These are phyloP conservation scores for Polytolypa hystricis DNA, from an alignment of 2,329 filamentous ascomycete genomes.

Conservation along the genomic window DNA sequence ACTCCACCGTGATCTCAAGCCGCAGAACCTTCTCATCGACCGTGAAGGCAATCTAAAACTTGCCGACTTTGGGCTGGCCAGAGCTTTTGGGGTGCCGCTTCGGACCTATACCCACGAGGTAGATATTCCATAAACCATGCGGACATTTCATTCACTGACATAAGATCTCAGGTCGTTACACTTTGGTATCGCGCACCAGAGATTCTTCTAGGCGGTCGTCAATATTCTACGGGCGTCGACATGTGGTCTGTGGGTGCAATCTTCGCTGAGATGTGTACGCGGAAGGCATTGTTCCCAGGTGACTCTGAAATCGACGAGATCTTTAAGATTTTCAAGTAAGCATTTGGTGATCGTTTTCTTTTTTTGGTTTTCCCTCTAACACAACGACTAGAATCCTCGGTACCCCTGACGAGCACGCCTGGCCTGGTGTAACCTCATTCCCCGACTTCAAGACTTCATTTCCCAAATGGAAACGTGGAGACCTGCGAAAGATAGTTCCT, in stretches of 20 bases:
- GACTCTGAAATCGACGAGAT: conserved; percentile 92
- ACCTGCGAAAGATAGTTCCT: conserved; percentile 53
- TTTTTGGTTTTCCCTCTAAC: neutral
- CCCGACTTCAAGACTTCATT: conserved; percentile 89
- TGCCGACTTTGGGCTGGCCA: conserved; percentile 89
- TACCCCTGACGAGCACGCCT: conserved; percentile 68
- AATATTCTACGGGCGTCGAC: conserved; percentile 88
- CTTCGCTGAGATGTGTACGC: conserved; percentile 92
- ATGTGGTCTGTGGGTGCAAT: conserved; percentile 96
- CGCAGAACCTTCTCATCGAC: conserved; percentile 95
- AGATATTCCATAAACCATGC: conserved; percentile 7
- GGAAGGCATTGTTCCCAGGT: conserved; percentile 83
- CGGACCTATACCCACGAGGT: conserved; percentile 87
- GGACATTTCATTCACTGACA: conserved; percentile 3
- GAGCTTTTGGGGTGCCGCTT: conserved; percentile 83
- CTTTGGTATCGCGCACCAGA: conserved; percentile 88
- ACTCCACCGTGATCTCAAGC: conserved; percentile 94
- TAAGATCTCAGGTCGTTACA: conserved; percentile 57
- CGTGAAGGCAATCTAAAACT: conserved; percentile 92
- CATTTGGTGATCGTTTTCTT: neutral
- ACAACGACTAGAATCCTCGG: conserved; percentile 52
- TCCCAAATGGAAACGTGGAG: conserved; percentile 76
- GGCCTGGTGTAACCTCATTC: conserved; percentile 90
- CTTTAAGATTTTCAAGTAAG: conserved; percentile 84
- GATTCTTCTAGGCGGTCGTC: conserved; percentile 78